phyloP scores from a whole-genome alignment of 352 stramenopile species.

The Phytophthora colocasiae region DNA sequence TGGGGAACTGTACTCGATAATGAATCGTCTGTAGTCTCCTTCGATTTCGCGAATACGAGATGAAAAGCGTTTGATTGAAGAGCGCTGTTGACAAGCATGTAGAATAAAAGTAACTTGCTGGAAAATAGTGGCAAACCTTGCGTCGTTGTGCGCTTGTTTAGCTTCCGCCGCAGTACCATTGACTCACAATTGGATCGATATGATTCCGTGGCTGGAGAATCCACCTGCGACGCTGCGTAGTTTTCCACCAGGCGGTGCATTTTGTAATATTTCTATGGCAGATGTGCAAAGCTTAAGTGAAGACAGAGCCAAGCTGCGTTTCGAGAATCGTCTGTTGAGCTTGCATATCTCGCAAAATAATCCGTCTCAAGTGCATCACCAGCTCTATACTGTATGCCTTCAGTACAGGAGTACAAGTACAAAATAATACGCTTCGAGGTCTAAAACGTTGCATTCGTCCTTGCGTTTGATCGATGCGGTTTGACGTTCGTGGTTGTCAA shows the following conservation, averaged over 20 bases:
- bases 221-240: slow-evolving; percentile 7
- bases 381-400: too few species aligned
- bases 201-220: background rate
- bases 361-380: background rate
- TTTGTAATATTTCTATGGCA: slow-evolving; percentile 17
- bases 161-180: too few species aligned
- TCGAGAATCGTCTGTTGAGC: slow-evolving; percentile 32
- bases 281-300: slow-evolving; percentile 3
- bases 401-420: too few species aligned
- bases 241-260: slow-evolving; percentile 19
- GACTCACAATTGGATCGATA: too few species aligned
- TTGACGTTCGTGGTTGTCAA: slow-evolving; percentile 1
- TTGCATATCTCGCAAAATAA: slow-evolving; percentile 32
- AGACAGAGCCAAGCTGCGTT: slow-evolving; percentile 30
- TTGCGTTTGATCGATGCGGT: slow-evolving; percentile 11
- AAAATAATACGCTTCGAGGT: too few species aligned
- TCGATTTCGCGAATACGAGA: slow-evolving; percentile 35
- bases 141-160: background rate
- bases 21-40: slow-evolving; percentile 15
- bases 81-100: background rate
- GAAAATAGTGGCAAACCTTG: background rate
- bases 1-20: slow-evolving; percentile 27
- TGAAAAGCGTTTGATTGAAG: slow-evolving; percentile 23
- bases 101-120: background rate
- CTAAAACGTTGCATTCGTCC: background rate